Evolutionary conservation across 140 eudicot genomes (phyloP), one percentile per base, ranked within the genome.

Genomic region (Ambrosia hybrid): DNA sequence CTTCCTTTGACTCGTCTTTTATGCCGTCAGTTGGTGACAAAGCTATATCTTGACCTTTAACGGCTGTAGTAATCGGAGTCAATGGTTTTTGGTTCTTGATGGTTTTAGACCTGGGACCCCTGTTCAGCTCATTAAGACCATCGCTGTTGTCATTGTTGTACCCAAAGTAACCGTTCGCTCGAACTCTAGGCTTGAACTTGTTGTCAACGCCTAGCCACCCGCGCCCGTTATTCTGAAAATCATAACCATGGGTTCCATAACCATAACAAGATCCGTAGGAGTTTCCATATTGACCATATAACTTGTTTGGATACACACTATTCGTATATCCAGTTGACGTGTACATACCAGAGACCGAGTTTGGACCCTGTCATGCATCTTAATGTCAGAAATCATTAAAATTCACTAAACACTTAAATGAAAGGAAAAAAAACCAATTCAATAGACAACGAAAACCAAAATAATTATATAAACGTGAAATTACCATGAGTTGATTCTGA

Each of bases 121-220:
- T 72, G 71, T 87, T 91, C 9, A 95, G 84, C 80, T 95, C 99
- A 38, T 88, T 91, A 58, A 95, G 74, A n/a, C 96, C 93, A 74
- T 94, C 96, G 48, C 78, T 72, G 38, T 66, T 81, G 52, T 91
- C 99, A 61, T 84, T 83, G 14, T 84, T 88, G 51, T 80, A 88
- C 8, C 85, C 81, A 15, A 38, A 86, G 34, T 76, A 80, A 11
- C 87, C 81, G 14, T 83, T 81, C 38, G 82, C 82, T n/a, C 96
- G 78, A 2, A 88, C 91, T 76, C 91, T 86, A 30, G 91, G 78
- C 51, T 82, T 84, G 88, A 84, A 88, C 75, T 90, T 93, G 80
- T 65, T 82, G 62, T 86, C 96, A 67, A 76, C 85, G 26, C 87
- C 3, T 60, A 75, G 21, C 98, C 95, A 92, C 4, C 91, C 85